Evolutionary conservation across 768 basidiomycete genomes (phyloP), one percentile per base, ranked within the genome.

Genomic region (Naganishia onofrii): DNA sequence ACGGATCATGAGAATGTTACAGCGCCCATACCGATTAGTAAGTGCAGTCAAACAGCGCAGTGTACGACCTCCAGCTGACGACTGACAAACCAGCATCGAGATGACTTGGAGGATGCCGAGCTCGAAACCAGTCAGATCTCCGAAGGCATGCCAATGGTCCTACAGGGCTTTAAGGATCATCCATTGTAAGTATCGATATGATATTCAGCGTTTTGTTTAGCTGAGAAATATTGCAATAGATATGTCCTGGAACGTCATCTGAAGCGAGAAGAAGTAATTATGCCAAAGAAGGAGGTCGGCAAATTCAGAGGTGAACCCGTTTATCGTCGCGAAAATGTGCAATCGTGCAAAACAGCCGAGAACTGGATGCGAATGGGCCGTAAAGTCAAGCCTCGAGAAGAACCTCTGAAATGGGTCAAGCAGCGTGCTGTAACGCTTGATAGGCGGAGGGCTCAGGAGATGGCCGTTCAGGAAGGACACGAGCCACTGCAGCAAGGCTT

Each of bases 101-200:
- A 98, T 79, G 91, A 95, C 73, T 79, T 90, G 7, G 96, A 99
- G 81, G 93, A 97, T 75, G 90, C 91, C 29, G 92, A 96, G 80
- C 83, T 99, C 28, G 84, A 90, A 70, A 83, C 83, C 0, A 87
- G 87, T 70, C 90, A 92, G 77, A 79, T 90, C 78, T 88, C 85
- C 56, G 94, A 95, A 81, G 92, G 89, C 29, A 96, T 99, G 93
- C 96, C 96, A 0, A 89, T 88, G 21, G 89, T 89, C 13, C 85
- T 98, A 67, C 84, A 85, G 32, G 96, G 93, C 1, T 98, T 98
- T 86, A 97, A 98, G 79, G 89, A 92, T 76, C 96, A 99, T 82
- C 93, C 94, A 5, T 77, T 95, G 89, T 95, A 76, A 63, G 88
- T 81, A 19, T 8, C 2, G 15, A 42, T 6, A n/a, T 3, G n/a